Conservation (phyloP, 768 basidiomycete genomes). For the Serpula lacrymans region DNA sequence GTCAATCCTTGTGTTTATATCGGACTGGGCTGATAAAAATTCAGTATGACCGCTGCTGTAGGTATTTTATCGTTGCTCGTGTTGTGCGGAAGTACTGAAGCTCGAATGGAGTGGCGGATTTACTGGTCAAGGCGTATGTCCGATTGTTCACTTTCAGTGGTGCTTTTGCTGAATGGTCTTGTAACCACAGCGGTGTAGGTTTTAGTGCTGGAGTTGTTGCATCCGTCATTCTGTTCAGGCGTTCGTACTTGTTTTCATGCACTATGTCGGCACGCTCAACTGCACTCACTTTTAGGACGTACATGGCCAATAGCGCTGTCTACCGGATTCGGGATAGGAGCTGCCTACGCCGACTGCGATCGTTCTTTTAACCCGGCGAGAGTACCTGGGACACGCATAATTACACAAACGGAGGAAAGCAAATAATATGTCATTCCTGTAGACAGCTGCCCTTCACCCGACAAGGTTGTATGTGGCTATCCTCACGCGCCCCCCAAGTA, state of each 20-base stretch:
- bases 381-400: conserved; percentile 77
- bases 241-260: conserved; percentile 46
- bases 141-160: background rate
- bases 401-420: conserved; percentile 36
- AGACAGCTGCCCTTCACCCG: conserved; percentile 13
- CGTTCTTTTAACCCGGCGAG: conserved; percentile 89
- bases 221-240: conserved; percentile 87
- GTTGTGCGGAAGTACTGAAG: conserved; percentile 12
- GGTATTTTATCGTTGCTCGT: conserved; percentile 33
- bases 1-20: conserved; percentile 1
- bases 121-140: conserved; percentile 82
- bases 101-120: conserved; percentile 57
- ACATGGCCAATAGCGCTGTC: conserved; percentile 88
- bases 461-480: conserved; percentile 29
- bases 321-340: conserved; percentile 84
- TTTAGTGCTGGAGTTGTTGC: conserved; percentile 86
- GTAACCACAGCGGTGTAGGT: conserved; percentile 73
- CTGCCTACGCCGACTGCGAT: conserved; percentile 90
- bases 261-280: background rate
- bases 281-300: conserved; percentile 54
- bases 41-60: conserved; percentile 85
- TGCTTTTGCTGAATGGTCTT: conserved; percentile 9
- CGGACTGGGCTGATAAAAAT: background rate
- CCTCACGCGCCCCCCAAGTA: too few relatives aligned
- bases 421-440: conserved; percentile 14